Conservation (phyloP, 2,329 filamentous ascomycete species). For the Clonostachys rhizophaga region DNA sequence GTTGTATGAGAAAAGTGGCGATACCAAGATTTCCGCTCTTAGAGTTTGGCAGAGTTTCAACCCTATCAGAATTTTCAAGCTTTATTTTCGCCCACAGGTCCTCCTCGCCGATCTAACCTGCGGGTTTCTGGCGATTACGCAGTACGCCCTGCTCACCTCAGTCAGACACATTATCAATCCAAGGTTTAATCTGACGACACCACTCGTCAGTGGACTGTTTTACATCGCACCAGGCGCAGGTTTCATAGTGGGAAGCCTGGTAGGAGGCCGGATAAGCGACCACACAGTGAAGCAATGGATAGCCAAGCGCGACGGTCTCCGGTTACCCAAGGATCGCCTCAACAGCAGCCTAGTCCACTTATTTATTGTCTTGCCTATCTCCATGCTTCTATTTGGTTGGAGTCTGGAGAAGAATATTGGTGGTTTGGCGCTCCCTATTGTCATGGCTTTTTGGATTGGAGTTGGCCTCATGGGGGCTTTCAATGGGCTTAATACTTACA, state of each 20-base stretch:
- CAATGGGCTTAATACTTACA: conserved; percentile 30
- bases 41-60: conserved; percentile 8
- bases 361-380: conserved; percentile 21
- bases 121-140: conserved; percentile 14
- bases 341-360: conserved; percentile 20
- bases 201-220: conserved; percentile 61
- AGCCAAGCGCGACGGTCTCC: conserved; percentile 21
- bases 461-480: conserved; percentile 28
- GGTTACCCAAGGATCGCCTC: conserved; percentile 21
- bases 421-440: conserved; percentile 23
- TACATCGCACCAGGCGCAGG: conserved; percentile 66
- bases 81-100: conserved; percentile 12
- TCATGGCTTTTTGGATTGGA: conserved; percentile 22
- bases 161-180: conserved; percentile 66
- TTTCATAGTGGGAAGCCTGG: conserved; percentile 59
- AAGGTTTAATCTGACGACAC: conserved; percentile 59
- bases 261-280: conserved; percentile 50
- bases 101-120: conserved; percentile 14
- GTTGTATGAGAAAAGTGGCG: background rate
- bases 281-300: conserved; percentile 30
- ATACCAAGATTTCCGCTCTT: background rate
- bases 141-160: conserved; percentile 53
- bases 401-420: conserved; percentile 21
- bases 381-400: conserved; percentile 27
- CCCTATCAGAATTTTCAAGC: conserved; percentile 13